Percentiles rank a stretch among this genome's conserved stretches.
Evolutionary conservation across 2,329 filamentous ascomycete species (phyloP).

Genomic region (Botryotinia calthae): DNA sequence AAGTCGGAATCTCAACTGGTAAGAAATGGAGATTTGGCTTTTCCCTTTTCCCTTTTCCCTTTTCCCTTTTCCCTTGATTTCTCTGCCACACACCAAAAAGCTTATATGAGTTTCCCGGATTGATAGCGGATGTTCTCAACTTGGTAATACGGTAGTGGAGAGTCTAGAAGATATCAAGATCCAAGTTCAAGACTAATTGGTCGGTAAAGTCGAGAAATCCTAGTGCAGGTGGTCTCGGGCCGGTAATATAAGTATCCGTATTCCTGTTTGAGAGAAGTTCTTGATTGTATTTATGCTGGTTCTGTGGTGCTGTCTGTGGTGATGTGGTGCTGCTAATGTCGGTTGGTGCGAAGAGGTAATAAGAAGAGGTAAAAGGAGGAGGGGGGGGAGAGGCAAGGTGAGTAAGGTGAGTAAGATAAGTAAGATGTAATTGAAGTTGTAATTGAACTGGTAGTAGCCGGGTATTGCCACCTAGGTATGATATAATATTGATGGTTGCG

Average conservation of each 20-base stretch:
- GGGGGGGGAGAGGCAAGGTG: too few species aligned
- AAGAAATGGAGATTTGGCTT: neutral
- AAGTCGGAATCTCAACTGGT: neutral
- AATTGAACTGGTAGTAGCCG: neutral
- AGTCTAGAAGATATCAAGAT: neutral
- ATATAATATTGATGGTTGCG: neutral
- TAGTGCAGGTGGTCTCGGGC: neutral
- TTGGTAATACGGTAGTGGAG: neutral
- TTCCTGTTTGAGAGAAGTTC: neutral
- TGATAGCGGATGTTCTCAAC: neutral
- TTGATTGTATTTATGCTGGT: too few species aligned
- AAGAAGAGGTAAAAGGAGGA: too few species aligned
- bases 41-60: too few species aligned
- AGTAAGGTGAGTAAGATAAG: too few species aligned
- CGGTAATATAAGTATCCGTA: neutral
- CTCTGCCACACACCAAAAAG: conserved; percentile 4
- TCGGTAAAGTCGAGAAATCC: neutral
- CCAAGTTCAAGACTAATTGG: neutral
- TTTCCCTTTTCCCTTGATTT: neutral
- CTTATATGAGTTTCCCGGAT: conserved; percentile 5
- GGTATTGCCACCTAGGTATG: neutral
- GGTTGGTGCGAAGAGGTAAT: neutral
- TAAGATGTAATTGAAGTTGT: neutral
- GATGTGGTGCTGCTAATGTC: neutral
- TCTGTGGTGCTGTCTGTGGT: too few species aligned